A percentile compares a stretch with the other conserved stretches of the same genome.
Evolutionary conservation across 2,329 filamentous ascomycete genomes (phyloP).

Genomic region (Fusarium pilosicola): DNA sequence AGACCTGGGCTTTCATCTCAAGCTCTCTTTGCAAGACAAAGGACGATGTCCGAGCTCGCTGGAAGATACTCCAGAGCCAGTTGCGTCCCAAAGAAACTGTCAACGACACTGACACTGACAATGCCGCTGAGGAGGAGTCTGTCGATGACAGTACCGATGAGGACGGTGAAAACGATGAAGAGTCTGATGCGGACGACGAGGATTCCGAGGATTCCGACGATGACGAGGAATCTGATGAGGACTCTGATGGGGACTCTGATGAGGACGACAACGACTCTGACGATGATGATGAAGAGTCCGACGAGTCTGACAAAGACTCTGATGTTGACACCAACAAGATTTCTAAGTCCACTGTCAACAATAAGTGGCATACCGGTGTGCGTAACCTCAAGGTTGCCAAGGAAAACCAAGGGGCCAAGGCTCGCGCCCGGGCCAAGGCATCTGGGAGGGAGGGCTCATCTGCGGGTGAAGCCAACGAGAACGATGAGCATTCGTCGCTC

Average conservation of each 20-base stretch:
- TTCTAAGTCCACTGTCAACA: background rate
- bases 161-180: background rate
- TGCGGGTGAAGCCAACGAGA: background rate
- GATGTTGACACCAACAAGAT: background rate
- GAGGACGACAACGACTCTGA: background rate
- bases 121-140: background rate
- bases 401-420: background rate
- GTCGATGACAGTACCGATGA: background rate
- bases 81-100: background rate
- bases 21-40: conserved; percentile 42
- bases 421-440: background rate
- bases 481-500: background rate
- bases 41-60: conserved; percentile 47
- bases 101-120: background rate
- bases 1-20: conserved; percentile 48
- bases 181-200: background rate
- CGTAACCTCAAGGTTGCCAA: background rate
- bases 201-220: background rate
- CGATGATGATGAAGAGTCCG: background rate
- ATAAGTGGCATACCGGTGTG: background rate
- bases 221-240: background rate
- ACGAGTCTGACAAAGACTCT: background rate
- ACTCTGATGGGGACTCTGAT: background rate
- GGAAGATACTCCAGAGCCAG: conserved; percentile 46
- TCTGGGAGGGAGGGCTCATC: too few species aligned